Conservation (phyloP, 2,329 filamentous ascomycete species). For the Fusarium floridanum region DNA sequence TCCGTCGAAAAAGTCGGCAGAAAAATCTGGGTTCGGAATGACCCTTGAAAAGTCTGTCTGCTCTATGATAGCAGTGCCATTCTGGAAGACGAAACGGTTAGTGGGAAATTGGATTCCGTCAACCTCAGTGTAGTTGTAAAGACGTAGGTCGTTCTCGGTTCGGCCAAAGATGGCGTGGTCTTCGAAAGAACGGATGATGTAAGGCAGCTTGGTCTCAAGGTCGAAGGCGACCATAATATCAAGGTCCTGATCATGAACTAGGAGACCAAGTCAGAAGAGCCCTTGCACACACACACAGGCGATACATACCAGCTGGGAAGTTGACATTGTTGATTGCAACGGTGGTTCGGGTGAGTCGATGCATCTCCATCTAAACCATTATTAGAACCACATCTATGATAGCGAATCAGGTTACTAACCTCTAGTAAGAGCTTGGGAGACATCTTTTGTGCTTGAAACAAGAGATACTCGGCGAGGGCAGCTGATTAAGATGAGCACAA, state of each 20-base stretch:
- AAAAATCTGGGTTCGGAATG: neutral
- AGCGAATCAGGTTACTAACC: neutral
- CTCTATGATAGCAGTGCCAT: neutral
- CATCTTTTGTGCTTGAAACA: neutral
- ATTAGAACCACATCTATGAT: neutral
- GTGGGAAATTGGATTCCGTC: slow-evolving; percentile 17
- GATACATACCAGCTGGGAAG: neutral
- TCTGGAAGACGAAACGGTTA: slow-evolving; percentile 6
- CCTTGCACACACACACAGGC: too few species aligned
- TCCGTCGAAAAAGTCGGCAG: neutral
- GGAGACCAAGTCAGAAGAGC: too few species aligned
- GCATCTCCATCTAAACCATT: neutral
- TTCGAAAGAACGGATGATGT: neutral
- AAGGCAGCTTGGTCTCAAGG: neutral
- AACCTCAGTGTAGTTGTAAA: slow-evolving; percentile 22
- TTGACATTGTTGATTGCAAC: neutral
- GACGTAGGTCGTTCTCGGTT: slow-evolving; percentile 20
- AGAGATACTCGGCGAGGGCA: neutral
- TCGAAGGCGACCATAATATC: neutral
- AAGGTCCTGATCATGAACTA: neutral
- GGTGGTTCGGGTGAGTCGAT: neutral
- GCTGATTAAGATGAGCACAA: neutral
- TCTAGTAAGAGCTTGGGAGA: neutral
- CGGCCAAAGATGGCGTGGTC: slow-evolving; percentile 18
- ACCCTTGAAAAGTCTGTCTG: neutral